These are phyloP conservation scores for Sugiyamaella grinbergsii DNA, from an alignment of 1,139 yeast genomes.

Conservation along the genomic window DNA sequence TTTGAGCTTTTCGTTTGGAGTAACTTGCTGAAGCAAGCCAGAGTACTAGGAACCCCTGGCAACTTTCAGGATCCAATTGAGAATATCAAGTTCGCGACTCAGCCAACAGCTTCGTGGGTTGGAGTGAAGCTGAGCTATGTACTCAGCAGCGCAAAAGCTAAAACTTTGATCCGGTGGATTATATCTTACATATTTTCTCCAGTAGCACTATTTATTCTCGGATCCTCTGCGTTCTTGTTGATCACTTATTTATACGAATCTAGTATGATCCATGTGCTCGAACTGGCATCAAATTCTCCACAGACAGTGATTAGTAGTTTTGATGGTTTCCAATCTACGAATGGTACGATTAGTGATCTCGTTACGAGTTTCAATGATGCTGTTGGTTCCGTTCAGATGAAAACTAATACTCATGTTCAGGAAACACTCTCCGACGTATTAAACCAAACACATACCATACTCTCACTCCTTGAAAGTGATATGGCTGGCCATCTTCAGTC, in stretches of 20 bases:
- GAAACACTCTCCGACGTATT: slow-evolving; percentile 3
- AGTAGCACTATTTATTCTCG: slow-evolving; percentile 12
- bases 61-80: slow-evolving; percentile 26
- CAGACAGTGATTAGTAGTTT: neutral
- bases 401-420: slow-evolving; percentile 11
- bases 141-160: neutral
- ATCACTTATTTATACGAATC: slow-evolving; percentile 16
- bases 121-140: slow-evolving; percentile 1
- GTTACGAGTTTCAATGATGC: slow-evolving; percentile 8
- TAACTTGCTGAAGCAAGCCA: slow-evolving; percentile 21
- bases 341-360: neutral
- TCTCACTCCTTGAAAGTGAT: slow-evolving; percentile 8
- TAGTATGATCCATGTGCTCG: slow-evolving; percentile 10
- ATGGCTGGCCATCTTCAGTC: slow-evolving; percentile 12
- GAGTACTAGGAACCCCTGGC: slow-evolving; percentile 24
- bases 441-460: slow-evolving; percentile 11
- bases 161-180: slow-evolving; percentile 22
- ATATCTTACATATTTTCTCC: slow-evolving; percentile 22
- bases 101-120: slow-evolving; percentile 18
- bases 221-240: slow-evolving; percentile 11
- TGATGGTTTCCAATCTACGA: neutral
- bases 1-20: slow-evolving; percentile 28
- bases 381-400: slow-evolving; percentile 7
- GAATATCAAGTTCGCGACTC: slow-evolving; percentile 19
- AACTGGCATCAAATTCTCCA: slow-evolving; percentile 4